Conservation (phyloP, 305 asterid species). For the Fraxinus dipetala region DNA sequence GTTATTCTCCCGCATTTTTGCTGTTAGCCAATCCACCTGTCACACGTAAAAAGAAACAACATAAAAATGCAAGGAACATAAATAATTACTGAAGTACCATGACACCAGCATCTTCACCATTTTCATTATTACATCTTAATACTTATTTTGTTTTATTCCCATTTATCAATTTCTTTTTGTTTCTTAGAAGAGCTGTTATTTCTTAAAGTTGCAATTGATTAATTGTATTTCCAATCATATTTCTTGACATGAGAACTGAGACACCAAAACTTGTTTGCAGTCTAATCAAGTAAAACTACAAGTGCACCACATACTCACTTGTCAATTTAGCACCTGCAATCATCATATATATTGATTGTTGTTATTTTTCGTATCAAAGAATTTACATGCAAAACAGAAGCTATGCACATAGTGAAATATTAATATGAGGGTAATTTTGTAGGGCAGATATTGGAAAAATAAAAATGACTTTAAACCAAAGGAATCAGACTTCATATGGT, state of each 20-base stretch:
- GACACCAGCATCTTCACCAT: not conserved
- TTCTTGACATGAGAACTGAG: not conserved
- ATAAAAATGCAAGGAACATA: constrained; percentile 1
- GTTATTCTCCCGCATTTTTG: constrained; percentile 87
- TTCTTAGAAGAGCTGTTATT: not conserved
- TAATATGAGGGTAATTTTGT: not conserved
- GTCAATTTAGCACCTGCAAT: not conserved
- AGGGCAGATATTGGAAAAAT: not conserved
- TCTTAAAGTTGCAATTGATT: not conserved
- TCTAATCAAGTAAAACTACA: not conserved
- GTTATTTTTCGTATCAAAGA: not conserved
- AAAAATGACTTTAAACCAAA: not conserved
- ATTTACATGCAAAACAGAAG: not conserved
- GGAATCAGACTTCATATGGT: not conserved
- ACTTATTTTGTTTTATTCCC: not conserved
- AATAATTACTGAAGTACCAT: not conserved
- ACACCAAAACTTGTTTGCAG: not conserved
- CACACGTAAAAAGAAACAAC: constrained; percentile 10
- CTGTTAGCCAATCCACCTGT: constrained; percentile 85
- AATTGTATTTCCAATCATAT: not conserved
- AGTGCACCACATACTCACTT: not conserved
- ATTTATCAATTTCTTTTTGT: not conserved
- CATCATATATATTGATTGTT: not conserved
- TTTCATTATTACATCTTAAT: not conserved
- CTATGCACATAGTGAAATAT: not conserved